Evolutionary conservation across 2,329 filamentous ascomycete genomes (phyloP), one percentile per base, ranked within the genome.

Genomic region (Aciculosporium take): DNA sequence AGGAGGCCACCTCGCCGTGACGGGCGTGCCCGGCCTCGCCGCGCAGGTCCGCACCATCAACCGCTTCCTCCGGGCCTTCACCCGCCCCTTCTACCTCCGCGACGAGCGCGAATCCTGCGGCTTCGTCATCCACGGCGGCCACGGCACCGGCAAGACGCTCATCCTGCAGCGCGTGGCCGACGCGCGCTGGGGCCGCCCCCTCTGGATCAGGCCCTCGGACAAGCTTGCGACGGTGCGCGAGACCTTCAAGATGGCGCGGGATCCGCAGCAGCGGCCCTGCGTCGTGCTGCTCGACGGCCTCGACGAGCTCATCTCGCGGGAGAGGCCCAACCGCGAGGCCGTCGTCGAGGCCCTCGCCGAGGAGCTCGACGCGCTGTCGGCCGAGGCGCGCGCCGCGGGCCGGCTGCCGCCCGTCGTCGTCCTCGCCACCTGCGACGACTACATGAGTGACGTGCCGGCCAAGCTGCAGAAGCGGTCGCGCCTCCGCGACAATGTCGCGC

Each of bases 81-180:
- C 67, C 35, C 54, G 57, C 1, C 53, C 52, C 1, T 58, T 58
- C 29, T 50, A 52, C 44, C 38, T 54, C 33, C 45, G 53, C 42
- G 44, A 52, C 42, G 52, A 62, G 48, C 49, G 53, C 24, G 58
- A 53, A 49, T 63, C 72, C 1, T 69, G 72, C 40, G 77, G 76
- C 0, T 71, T 91, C 28, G 69, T 91, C 20, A 67, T 95, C 4
- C 80, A 93, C 56, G 89, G 89, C 12, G 79, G 84, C 15, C 75
- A 76, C 46, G 88, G 89, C 9, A 93, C 84, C 0, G 89, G 89
- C 20, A 95, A 95, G 63, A 81, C 77, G 0, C 70, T 82, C 48
- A 66, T 95, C 0, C 64, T 95, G 1, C 59, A 80, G 13, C 72
- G 74, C 25, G 67, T 95, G 17, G 73, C 78, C 7, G 69, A 67